Evolutionary conservation across 1,284 basidiomycete genomes (phyloP).

Genomic region (Trametes pubescens): DNA sequence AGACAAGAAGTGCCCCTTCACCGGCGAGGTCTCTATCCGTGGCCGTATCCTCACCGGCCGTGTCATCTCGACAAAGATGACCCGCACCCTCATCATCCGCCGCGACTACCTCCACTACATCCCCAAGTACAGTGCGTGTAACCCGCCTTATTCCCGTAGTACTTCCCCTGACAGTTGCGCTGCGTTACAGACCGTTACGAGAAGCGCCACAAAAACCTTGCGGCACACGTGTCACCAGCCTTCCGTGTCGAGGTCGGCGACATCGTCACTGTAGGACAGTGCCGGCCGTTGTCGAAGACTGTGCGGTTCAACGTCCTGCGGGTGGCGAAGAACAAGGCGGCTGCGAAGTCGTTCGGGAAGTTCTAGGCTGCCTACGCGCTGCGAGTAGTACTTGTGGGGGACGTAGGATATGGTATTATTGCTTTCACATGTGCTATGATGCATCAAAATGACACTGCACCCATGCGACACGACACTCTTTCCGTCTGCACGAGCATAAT

Average conservation of each 20-base stretch:
- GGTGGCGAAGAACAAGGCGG: slow-evolving; percentile 89
- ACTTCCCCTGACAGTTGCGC: slow-evolving; percentile 25
- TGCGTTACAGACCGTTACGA: slow-evolving; percentile 84
- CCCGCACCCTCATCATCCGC: slow-evolving; percentile 97
- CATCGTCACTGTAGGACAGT: slow-evolving; percentile 97
- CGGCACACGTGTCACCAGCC: slow-evolving; percentile 96
- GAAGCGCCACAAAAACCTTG: slow-evolving; percentile 98
- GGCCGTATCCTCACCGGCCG: slow-evolving; percentile 98
- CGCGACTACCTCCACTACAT: slow-evolving; percentile 99
- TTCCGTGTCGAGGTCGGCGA: slow-evolving; percentile 98
- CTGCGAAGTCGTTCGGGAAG: slow-evolving; percentile 92
- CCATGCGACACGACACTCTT: slow-evolving; percentile 32
- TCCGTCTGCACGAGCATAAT: slow-evolving; percentile 27
- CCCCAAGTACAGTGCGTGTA: slow-evolving; percentile 91
- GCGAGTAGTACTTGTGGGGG: slow-evolving; percentile 35
- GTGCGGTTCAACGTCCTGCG: slow-evolving; percentile 98
- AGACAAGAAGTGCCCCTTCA: slow-evolving; percentile 99
- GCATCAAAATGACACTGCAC: slow-evolving; percentile 44
- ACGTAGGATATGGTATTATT: slow-evolving; percentile 45
- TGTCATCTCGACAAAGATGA: slow-evolving; percentile 99
- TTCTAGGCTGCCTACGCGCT: slow-evolving; percentile 64
- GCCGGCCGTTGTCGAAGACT: slow-evolving; percentile 99
- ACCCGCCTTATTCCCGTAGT: slow-evolving; percentile 16
- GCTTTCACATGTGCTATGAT: slow-evolving; percentile 47
- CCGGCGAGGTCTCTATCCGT: slow-evolving; percentile 95